phyloP scores from a whole-genome alignment of 305 asterid genomes.

The Ajuga reptans region DNA sequence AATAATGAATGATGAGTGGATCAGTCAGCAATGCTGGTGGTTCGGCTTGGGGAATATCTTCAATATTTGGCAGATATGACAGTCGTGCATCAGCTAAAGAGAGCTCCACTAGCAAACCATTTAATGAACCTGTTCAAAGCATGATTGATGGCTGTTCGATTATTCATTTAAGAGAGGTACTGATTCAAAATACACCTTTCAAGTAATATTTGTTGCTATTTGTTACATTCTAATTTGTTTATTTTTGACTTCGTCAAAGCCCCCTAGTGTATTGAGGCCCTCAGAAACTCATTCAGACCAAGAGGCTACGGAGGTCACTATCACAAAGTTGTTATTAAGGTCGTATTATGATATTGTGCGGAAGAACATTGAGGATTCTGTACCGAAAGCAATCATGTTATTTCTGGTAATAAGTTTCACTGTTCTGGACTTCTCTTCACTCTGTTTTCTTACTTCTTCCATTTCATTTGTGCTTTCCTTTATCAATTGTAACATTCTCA shows the following conservation, averaged over 20 bases:
- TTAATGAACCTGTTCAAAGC: slow-evolving; percentile 52
- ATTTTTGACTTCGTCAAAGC: slow-evolving; percentile 34
- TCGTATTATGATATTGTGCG: slow-evolving; percentile 86
- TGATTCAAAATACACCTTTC: not conserved
- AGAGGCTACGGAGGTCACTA: slow-evolving; percentile 57
- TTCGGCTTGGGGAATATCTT: slow-evolving; percentile 70
- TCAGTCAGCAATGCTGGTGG: slow-evolving; percentile 45
- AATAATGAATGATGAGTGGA: slow-evolving; percentile 12
- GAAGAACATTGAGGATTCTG: slow-evolving; percentile 64
- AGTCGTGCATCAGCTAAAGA: slow-evolving; percentile 52
- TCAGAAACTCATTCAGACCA: slow-evolving; percentile 63
- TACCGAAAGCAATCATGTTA: slow-evolving; percentile 93
- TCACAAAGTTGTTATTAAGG: slow-evolving; percentile 57
- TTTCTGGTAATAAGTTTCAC: slow-evolving; percentile 55
- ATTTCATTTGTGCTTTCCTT: not conserved
- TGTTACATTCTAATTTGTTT: slow-evolving; percentile 14
- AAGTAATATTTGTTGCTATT: not conserved
- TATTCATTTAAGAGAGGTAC: slow-evolving; percentile 76
- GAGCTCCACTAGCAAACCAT: slow-evolving; percentile 42
- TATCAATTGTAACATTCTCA: not conserved
- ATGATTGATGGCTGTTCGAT: slow-evolving; percentile 44
- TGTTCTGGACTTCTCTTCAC: slow-evolving; percentile 7
- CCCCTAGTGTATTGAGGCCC: slow-evolving; percentile 74
- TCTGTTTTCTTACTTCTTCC: not conserved
- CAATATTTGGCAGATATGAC: slow-evolving; percentile 66